Evolutionary conservation across 805 yeast species (phyloP).

Genomic region (Candida mattraensis): DNA sequence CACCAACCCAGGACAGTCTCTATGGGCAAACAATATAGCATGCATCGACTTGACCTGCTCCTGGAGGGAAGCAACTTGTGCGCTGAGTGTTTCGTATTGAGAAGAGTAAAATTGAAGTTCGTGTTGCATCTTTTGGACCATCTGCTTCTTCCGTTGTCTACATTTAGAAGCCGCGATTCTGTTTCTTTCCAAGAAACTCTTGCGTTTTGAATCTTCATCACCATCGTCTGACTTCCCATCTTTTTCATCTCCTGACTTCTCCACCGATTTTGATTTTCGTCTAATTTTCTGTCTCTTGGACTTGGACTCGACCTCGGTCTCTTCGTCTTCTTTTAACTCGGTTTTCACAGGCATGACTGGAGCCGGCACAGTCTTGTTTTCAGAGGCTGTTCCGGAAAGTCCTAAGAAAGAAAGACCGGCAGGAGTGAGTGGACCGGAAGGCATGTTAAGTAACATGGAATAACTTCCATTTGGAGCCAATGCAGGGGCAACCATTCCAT

Average conservation of each 20-base stretch:
- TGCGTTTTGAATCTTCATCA: slow-evolving; percentile 73
- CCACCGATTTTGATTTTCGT: slow-evolving; percentile 2
- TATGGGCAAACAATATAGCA: slow-evolving; percentile 48
- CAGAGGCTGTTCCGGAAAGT: slow-evolving; percentile 6
- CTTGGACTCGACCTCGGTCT: slow-evolving; percentile 4
- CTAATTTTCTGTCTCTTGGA: slow-evolving; percentile 5
- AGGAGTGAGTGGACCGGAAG: slow-evolving; percentile 29
- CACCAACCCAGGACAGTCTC: slow-evolving; percentile 43
- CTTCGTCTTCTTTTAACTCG: too few relatives aligned
- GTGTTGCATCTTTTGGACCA: slow-evolving; percentile 76
- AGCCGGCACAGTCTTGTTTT: slow-evolving; percentile 2
- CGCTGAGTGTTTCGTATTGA: slow-evolving; percentile 66
- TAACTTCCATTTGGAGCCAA: slow-evolving; percentile 18
- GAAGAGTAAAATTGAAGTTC: slow-evolving; percentile 69
- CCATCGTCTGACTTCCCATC: slow-evolving; percentile 20
- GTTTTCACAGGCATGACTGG: background rate
- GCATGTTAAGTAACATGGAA: slow-evolving; percentile 24
- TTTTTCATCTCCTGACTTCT: slow-evolving; percentile 4
- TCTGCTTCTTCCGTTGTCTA: slow-evolving; percentile 90
- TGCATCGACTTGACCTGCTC: slow-evolving; percentile 56
- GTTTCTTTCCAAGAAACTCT: slow-evolving; percentile 83
- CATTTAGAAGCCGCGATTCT: slow-evolving; percentile 97
- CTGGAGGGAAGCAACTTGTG: slow-evolving; percentile 56
- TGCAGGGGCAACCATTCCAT: slow-evolving; percentile 32
- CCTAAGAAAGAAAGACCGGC: slow-evolving; percentile 23